These are phyloP conservation scores for Leccinum aurantiacum DNA, from an alignment of 768 basidiomycete species.

Conservation along the genomic window DNA sequence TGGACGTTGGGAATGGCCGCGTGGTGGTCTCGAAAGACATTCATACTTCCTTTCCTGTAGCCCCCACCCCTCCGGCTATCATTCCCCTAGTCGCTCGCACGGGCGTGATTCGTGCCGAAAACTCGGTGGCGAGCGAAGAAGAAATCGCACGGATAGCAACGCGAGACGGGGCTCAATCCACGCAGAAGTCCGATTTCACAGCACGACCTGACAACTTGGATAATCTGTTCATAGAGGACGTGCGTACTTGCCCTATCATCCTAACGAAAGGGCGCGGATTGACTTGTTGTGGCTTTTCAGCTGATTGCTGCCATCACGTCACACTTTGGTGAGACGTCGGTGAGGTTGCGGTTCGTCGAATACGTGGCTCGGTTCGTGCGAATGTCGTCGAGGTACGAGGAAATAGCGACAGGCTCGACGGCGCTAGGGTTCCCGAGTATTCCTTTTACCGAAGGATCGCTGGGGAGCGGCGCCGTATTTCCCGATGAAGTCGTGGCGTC, in stretches of 20 bases:
- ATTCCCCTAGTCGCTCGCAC: constrained; percentile 52
- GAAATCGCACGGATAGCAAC: constrained; percentile 58
- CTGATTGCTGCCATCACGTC: constrained; percentile 83
- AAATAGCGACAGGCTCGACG: constrained; percentile 70
- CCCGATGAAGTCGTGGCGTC: constrained; percentile 63
- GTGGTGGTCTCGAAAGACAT: constrained; percentile 91
- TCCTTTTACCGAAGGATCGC: constrained; percentile 43
- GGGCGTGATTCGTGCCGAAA: constrained; percentile 65
- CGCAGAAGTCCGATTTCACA: constrained; percentile 51
- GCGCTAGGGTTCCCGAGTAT: constrained; percentile 69
- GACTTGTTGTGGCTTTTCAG: constrained; percentile 30
- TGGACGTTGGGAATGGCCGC: constrained; percentile 71
- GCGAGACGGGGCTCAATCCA: constrained; percentile 52
- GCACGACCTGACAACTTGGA: constrained; percentile 67
- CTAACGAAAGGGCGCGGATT: background rate
- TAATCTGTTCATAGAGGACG: constrained; percentile 91
- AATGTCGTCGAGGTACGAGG: constrained; percentile 89
- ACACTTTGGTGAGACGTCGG: constrained; percentile 87
- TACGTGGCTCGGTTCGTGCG: constrained; percentile 86
- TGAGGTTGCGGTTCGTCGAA: constrained; percentile 87
- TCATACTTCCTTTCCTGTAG: constrained; percentile 51
- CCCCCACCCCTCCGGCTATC: constrained; percentile 39
- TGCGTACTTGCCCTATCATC: constrained; percentile 38
- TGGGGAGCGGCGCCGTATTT: constrained; percentile 85
- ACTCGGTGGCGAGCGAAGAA: constrained; percentile 63